Evolutionary conservation across 2,329 filamentous ascomycete genomes (phyloP), one percentile per base, ranked within the genome.

Genomic region (Penicillium capsulatum): DNA sequence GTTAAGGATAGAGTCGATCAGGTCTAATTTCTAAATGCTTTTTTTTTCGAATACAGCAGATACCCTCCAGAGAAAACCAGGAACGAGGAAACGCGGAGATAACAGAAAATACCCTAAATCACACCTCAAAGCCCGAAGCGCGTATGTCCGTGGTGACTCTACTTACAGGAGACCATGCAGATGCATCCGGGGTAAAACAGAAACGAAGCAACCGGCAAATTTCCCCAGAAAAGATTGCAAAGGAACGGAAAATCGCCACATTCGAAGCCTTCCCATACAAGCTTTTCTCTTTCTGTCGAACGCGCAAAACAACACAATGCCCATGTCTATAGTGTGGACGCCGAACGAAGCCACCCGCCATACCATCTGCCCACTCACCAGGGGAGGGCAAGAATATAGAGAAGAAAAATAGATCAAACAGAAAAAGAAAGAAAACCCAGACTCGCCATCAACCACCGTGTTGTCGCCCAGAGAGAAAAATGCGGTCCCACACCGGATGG

Each of bases 241-340:
- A n/a, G n/a, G 28, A 22, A 38, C 34, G 33, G 38, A 41, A 48
- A 47, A 41, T 36, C 40, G 37, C 32, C n/a, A 35, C 36, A 47
- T 46, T 49, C 41, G 48, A 43, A 47, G 38, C 45, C 50, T 47
- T 53, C 53, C 50, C 42, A 31, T 42, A 48, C 5, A 48, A 42
- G 45, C 52, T 53, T 59, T 54, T 58, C 48, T 54, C 55, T 52
- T 55, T 58, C 45, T 47, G 51, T 50, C 45, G 45, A 51, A 45
- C 38, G 48, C 48, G 45, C 47, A 53, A 55, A 53, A 48, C 35
- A 53, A 53, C 55, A 55, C 57, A n/a, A 65, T 64, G 60, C 61
- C 63, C 63, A 60, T 56, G 60, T 66, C 63, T 66, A 66, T 66
- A 48, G 53, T 57, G 55, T 63, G 61, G 63, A 66, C 63, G 63